Percentiles rank a stretch among this genome's conserved stretches.
These are phyloP conservation scores for Blastomyces silverae DNA, from an alignment of 2,329 filamentous ascomycete species.

Conservation along the genomic window DNA sequence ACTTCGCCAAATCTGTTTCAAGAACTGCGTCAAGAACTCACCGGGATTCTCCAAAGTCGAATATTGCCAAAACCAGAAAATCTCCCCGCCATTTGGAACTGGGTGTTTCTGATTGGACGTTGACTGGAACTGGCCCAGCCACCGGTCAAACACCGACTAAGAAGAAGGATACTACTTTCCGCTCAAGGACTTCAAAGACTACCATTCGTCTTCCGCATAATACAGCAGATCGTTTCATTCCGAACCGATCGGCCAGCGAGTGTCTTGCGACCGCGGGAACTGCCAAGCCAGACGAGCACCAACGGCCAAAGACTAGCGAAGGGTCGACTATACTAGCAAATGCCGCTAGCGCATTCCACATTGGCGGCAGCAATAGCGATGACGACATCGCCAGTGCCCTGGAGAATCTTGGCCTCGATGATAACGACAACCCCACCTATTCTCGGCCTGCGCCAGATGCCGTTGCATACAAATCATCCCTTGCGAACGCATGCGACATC, in stretches of 20 bases:
- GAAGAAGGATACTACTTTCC: constrained; percentile 24
- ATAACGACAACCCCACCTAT: constrained; percentile 63
- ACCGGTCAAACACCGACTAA: constrained; percentile 48
- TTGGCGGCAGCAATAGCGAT: constrained; percentile 54
- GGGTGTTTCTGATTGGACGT: constrained; percentile 83
- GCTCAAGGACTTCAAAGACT: constrained; percentile 50
- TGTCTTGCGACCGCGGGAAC: constrained; percentile 75
- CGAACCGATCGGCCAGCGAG: constrained; percentile 84
- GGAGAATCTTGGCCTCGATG: constrained; percentile 70
- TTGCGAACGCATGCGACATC: constrained; percentile 86
- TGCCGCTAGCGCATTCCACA: constrained; percentile 60
- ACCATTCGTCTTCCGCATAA: constrained; percentile 63
- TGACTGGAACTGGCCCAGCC: constrained; percentile 70
- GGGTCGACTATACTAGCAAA: constrained; percentile 69
- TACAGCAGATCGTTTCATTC: constrained; percentile 87
- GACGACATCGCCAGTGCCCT: constrained; percentile 75
- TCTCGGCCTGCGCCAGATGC: constrained; percentile 78
- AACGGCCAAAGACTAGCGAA: constrained; percentile 69
- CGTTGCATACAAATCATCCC: constrained; percentile 82
- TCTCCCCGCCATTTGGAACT: constrained; percentile 85
- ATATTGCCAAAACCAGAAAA: constrained; percentile 55
- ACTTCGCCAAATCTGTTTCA: constrained; percentile 62
- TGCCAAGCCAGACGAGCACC: constrained; percentile 74
- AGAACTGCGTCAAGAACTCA: constrained; percentile 55
- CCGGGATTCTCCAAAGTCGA: constrained; percentile 90